Base-by-base conservation (phyloP, 2,329 filamentous ascomycete species). In the Ophiostoma ulmi region DNA sequence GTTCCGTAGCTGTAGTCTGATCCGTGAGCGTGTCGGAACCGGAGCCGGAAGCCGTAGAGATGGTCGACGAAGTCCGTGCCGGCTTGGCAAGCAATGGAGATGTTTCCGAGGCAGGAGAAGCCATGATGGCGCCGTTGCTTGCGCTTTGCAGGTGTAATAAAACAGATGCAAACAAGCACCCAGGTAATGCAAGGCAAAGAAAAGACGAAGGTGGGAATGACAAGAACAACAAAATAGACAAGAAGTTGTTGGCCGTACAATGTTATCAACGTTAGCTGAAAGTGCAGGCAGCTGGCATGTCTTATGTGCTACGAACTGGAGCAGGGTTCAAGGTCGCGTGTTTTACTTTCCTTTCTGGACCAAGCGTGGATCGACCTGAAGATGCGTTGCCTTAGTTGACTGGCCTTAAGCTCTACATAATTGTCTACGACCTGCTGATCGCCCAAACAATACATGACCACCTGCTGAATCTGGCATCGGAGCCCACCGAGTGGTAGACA, bases 31-130 rank as follows among this genome's bases (percentile, higher is more conserved):
- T 38, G 70, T 58, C 17, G 58, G 67, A 36, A 22, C n/a, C n/a
- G 70, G 70, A 10, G 67, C 22, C 11, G 61, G 70, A 58, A 38
- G n/a, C 63, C 20, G 63, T 66, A 10, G 65, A 67, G n/a, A 41
- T 14, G 11, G 65, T 44, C 8, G 65, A 63, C 39, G 58, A 48
- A 7, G 38, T 55, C 17, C 52, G 69, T 8, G 26, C 26, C 10
- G 22, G 10, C 39, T 66, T 66, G 36, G 66, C 36, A 22, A 67
- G 35, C 22, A 44, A 14, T 1, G 70, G 68, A 22, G 55, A n/a
- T 20, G 36, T 44, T 35, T 67, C 65, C 10, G 39, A 67, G 38
- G 39, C 13, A 22, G 36, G 17, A 20, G 63, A 22, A 20, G 20
- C 36, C 35, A 39, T 65, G 20, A 20, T 22, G 36, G 13, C 20